These are phyloP conservation scores for Mortierella sp. DNA, from an alignment of 371 early-diverging fungal genomes.

Conservation along the genomic window DNA sequence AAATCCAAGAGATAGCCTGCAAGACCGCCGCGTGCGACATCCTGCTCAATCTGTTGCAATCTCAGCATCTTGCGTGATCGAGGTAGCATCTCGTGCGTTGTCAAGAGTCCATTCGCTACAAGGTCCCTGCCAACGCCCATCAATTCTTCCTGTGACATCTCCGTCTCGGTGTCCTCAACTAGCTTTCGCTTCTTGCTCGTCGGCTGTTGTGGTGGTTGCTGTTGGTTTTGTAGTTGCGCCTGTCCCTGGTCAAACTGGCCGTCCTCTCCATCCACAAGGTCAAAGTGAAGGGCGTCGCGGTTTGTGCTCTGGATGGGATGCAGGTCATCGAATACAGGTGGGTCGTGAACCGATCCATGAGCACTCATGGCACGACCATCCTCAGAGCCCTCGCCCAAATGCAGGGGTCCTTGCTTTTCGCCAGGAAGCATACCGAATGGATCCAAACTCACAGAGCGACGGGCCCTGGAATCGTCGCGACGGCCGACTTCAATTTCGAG, in stretches of 20 bases:
- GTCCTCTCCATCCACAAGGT: constrained; percentile 20
- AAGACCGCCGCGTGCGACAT: constrained; percentile 51
- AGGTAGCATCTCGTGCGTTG: constrained; percentile 53
- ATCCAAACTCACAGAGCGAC: constrained; percentile 45
- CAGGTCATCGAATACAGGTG: constrained; percentile 22
- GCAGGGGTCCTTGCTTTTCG: constrained; percentile 17
- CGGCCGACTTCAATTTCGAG: constrained; percentile 66
- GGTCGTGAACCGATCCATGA: constrained; percentile 22
- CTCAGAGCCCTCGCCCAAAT: constrained; percentile 27
- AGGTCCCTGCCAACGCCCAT: constrained; percentile 57
- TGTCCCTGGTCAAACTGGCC: background rate
- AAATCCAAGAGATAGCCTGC: constrained; percentile 50
- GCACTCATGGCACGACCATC: constrained; percentile 40
- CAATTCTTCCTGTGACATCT: constrained; percentile 70
- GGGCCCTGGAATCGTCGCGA: constrained; percentile 39
- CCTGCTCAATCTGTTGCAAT: constrained; percentile 54
- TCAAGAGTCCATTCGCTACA: constrained; percentile 35
- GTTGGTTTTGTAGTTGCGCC: background rate
- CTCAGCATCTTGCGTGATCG: constrained; percentile 55
- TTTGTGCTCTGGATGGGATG: constrained; percentile 11
- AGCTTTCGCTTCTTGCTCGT: constrained; percentile 65
- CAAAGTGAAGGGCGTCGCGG: constrained; percentile 33
- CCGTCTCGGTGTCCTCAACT: constrained; percentile 74
- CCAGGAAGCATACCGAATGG: constrained; percentile 38
- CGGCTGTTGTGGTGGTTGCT: constrained; percentile 12